These are phyloP conservation scores for Madurella mycetomatis DNA, from an alignment of 2,329 filamentous ascomycete species.

Conservation along the genomic window DNA sequence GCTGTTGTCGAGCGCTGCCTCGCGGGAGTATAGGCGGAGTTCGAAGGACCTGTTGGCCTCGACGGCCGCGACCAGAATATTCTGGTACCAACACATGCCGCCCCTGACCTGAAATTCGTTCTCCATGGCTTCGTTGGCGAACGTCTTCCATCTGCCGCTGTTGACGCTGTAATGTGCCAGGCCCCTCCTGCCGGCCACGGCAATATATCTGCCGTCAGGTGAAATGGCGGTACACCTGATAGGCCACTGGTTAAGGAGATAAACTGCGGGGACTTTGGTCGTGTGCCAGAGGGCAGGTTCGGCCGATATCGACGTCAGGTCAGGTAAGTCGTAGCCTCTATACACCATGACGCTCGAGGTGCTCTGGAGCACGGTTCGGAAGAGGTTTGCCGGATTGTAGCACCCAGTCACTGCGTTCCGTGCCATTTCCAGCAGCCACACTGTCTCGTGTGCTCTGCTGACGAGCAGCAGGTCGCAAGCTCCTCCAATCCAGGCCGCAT, in stretches of 20 bases:
- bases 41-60: conserved; percentile 79
- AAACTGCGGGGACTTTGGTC: conserved; percentile 75
- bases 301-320: conserved; percentile 85
- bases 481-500: conserved; percentile 81
- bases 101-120: conserved; percentile 89
- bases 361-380: conserved; percentile 83
- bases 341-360: conserved; percentile 88
- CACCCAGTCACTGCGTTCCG: conserved; percentile 90
- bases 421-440: conserved; percentile 89
- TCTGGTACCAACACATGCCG: conserved; percentile 98
- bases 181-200: conserved; percentile 88
- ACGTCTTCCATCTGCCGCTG: conserved; percentile 94
- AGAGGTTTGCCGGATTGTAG: conserved; percentile 86
- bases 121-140: conserved; percentile 73
- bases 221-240: conserved; percentile 84
- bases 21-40: conserved; percentile 87
- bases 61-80: conserved; percentile 89
- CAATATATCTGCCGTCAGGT: conserved; percentile 87
- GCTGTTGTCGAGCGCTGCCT: conserved; percentile 68
- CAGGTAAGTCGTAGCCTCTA: conserved; percentile 84
- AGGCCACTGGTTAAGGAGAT: conserved; percentile 90
- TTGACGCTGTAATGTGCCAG: conserved; percentile 93
- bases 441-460: conserved; percentile 63
- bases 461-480: conserved; percentile 81
- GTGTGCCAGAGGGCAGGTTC: conserved; percentile 96